Evolutionary conservation across 2,329 filamentous ascomycete genomes (phyloP).

Genomic region (Nemania serpens): DNA sequence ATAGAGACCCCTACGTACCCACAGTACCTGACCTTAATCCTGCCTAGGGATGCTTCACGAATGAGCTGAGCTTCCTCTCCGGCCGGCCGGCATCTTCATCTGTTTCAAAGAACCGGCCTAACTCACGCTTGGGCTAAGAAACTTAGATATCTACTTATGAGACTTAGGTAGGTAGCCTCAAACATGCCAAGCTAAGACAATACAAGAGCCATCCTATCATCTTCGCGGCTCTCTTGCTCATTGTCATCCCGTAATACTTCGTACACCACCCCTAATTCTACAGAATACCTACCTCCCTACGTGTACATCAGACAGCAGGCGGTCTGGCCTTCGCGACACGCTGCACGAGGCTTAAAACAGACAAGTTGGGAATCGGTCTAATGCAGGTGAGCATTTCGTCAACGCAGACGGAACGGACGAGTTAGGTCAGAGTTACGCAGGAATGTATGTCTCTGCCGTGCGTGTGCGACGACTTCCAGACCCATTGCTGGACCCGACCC

Average conservation of each 20-base stretch:
- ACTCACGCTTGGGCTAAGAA: too few relatives aligned
- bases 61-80: background rate
- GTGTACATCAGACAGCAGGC: background rate
- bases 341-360: conserved; percentile 23
- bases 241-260: too few relatives aligned
- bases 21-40: too few relatives aligned
- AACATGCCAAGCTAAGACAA: background rate
- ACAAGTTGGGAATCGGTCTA: conserved; percentile 8
- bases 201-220: background rate
- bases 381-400: conserved; percentile 24
- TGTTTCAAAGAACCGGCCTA: background rate
- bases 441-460: conserved; percentile 8
- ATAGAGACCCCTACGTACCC: too few relatives aligned
- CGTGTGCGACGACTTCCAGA: background rate
- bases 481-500: conserved; percentile 15
- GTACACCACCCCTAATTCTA: too few relatives aligned
- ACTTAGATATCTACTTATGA: too few relatives aligned
- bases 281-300: too few relatives aligned
- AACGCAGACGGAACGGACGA: conserved; percentile 6
- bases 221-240: too few relatives aligned
- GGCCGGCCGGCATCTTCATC: conserved; percentile 2
- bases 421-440: conserved; percentile 6
- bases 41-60: background rate
- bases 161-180: too few relatives aligned
- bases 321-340: conserved; percentile 12